Evolutionary conservation across 2,329 filamentous ascomycete species (phyloP).

Genomic region (Annulohypoxylon truncatum): DNA sequence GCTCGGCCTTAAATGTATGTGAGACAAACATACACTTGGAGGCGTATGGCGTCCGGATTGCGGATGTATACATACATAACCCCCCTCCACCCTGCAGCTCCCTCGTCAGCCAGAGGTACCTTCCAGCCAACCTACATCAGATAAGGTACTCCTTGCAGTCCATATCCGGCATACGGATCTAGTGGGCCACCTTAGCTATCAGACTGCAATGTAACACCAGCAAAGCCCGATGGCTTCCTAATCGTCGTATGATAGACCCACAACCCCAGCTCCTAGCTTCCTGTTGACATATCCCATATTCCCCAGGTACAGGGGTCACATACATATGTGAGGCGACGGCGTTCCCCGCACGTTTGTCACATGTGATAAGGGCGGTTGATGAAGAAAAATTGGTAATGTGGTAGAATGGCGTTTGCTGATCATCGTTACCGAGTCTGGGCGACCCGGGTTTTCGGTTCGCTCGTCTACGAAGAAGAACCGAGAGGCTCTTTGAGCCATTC

Average conservation of each 20-base stretch:
- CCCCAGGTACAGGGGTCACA: conserved; percentile 19
- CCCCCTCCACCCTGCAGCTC: conserved; percentile 15
- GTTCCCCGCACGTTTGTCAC: conserved; percentile 31
- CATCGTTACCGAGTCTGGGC: conserved; percentile 12
- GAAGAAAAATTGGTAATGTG: neutral
- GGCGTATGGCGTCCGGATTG: conserved; percentile 16
- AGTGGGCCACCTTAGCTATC: conserved; percentile 23
- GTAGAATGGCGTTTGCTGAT: conserved; percentile 15
- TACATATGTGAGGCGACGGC: conserved; percentile 38
- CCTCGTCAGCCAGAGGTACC: conserved; percentile 21
- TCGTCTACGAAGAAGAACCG: conserved; percentile 9
- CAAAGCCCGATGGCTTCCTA: conserved; percentile 37
- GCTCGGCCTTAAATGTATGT: conserved; percentile 36
- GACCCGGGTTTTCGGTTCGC: conserved; percentile 35
- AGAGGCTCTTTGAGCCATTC: conserved; percentile 15
- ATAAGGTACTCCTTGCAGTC: conserved; percentile 35
- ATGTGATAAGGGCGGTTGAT: conserved; percentile 22
- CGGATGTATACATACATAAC: conserved; percentile 22
- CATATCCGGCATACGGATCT: conserved; percentile 31
- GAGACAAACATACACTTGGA: conserved; percentile 2
- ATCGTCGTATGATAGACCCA: conserved; percentile 39
- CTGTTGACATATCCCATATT: conserved; percentile 8
- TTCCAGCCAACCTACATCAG: conserved; percentile 16
- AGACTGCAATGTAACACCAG: conserved; percentile 40
- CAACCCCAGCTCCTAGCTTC: conserved; percentile 16